Evolutionary conservation across 169 alveolate genomes (phyloP), one percentile per base, ranked within the genome.

Genomic region (Plasmodium coatneyi): DNA sequence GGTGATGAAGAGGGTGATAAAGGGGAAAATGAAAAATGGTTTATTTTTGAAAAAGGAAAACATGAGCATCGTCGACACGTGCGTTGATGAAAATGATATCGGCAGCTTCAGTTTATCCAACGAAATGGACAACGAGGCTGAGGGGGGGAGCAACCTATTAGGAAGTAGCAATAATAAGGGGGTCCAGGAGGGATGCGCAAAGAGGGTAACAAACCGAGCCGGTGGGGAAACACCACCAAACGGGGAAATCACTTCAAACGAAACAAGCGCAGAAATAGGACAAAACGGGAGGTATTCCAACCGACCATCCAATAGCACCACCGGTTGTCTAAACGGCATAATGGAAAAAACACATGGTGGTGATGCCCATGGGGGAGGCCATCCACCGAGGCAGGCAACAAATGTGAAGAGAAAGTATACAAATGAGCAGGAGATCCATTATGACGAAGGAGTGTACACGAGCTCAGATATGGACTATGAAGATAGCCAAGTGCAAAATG

Each of bases 61-160:
- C 70, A 89, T 89, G 79, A 89, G 90, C 72, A 89, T 66, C 49
- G 76, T 89, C 25, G 89, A 78, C 19, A 89, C 94, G 5, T 89
- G 94, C 49, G 94, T 79, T 79, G 94, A 89, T 89, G 94, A 89
- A 79, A 89, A 89, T 79, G 94, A 89, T 19, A 76, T 89, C 72
- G 89, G 39, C 3, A 89, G 94, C 79, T 89, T 89, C 81, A 79
- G 83, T 46, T 56, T 79, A 36, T 89, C 94, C 32, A 79, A 60
- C 41, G 82, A 89, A 60, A 36, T 89, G 70, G 81, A 56, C 12
- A 30, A 39, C n/a, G 66, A 70, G 43, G 82, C 49, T 39, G 36
- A 54, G 25, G 70, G 22, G 25, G 81, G 66, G 7, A 76, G 70
- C 25, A 43, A 25, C 79, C 80, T 34, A 34, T 14, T 86, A 5